Percentiles rank a stretch among this genome's conserved stretches.
phyloP scores from a whole-genome alignment of 257 asterid species.

The Gardenia jasminoides region DNA sequence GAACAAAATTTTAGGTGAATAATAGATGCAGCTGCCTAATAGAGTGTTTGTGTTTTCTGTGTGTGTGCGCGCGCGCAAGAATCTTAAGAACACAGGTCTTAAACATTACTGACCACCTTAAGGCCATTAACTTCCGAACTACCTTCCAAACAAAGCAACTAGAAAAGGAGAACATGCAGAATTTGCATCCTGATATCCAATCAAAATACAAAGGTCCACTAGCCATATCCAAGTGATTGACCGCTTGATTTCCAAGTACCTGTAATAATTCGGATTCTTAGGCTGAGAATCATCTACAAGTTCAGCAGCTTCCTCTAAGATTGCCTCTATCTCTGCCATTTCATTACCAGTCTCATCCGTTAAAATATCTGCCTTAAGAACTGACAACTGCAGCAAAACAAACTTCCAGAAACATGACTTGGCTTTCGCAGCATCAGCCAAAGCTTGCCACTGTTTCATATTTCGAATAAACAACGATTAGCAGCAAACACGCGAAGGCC shows the following conservation, averaged over 20 bases:
- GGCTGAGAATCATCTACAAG: constrained; percentile 83
- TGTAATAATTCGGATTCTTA: constrained; percentile 88
- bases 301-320: constrained; percentile 98
- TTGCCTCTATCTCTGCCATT: constrained; percentile 85
- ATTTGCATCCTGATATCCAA: background rate
- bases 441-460: constrained; percentile 72
- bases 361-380: constrained; percentile 64
- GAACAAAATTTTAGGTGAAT: background rate
- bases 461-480: constrained; percentile 18
- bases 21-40: background rate
- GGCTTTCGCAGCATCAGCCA: constrained; percentile 80
- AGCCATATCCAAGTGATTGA: background rate
- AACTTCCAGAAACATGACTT: constrained; percentile 90
- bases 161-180: background rate
- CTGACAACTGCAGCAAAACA: constrained; percentile 74
- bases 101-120: background rate
- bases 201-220: background rate
- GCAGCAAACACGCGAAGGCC: background rate
- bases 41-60: background rate
- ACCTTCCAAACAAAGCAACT: background rate
- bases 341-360: constrained; percentile 69
- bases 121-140: background rate
- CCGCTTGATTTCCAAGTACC: constrained; percentile 40
- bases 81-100: background rate
- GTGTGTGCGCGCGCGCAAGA: background rate